Evolutionary conservation across 1,284 basidiomycete genomes (phyloP), one percentile per base, ranked within the genome.

Genomic region (Rhodotorula mucilaginosa): DNA sequence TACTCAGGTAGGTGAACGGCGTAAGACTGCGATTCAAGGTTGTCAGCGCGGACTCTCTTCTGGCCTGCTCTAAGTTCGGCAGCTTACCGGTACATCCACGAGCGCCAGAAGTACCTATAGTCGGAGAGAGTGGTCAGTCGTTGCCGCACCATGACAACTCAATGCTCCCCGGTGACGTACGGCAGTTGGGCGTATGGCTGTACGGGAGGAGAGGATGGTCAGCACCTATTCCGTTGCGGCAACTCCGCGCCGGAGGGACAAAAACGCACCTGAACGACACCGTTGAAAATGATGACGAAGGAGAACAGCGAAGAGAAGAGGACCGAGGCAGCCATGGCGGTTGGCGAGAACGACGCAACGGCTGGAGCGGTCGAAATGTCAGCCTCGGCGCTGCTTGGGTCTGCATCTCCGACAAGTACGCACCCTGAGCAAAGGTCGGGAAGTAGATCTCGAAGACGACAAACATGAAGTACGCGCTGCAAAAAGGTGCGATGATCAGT

Each of bases 71-170:
- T 5, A 26, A 21, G 13, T 15, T 6, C 15, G 12, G n/a, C 7
- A 26, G 23, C 60, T 26, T 29, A 62, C 61, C 85, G 86, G 81
- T 92, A 90, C 89, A 92, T 90, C 88, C 90, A 93, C 12, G 18
- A 39, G 4, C 65, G 15, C 90, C 90, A 92, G 88, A 90, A 92
- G 63, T 64, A 78, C 12, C 13, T 92, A 85, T 34, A 71, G 63
- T 48, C 39, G 74, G 26, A 29, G 26, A 19, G 18, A 0, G 23
- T 7, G 10, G 39, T 44, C 39, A 44, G 39, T 12, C 10, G 1
- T 44, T 10, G 39, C 8, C 39, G 39, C 39, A 10, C 10, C 39
- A 10, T 44, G 39, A 13, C 39, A 44, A 10, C 10, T 44, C 12
- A 44, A 8, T 44, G 39, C 39, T 12, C 12, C 10, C 39, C 39